phyloP scores from a whole-genome alignment of 768 basidiomycete species.

The Lentinula guzmanii region DNA sequence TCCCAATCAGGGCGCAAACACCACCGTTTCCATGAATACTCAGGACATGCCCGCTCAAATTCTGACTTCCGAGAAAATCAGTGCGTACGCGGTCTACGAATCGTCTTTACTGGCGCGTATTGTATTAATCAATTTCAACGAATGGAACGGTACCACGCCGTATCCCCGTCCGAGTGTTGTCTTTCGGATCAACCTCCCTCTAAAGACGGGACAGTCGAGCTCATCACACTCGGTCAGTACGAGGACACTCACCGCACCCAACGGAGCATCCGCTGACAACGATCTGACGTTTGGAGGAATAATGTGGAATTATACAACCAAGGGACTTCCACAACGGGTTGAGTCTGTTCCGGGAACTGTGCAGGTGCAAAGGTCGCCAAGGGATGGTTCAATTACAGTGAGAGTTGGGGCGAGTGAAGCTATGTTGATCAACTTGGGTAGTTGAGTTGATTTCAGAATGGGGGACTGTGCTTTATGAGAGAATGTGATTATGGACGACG shows the following conservation, averaged over 20 bases:
- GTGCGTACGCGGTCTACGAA: constrained; percentile 2
- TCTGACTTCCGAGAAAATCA: constrained; percentile 1
- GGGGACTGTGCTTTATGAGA: no score
- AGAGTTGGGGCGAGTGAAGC: constrained; percentile 1
- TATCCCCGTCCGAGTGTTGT: not conserved
- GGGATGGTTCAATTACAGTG: not conserved
- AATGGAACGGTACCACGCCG: not conserved
- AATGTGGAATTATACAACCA: constrained; percentile 4
- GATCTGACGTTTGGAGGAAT: constrained; percentile 1
- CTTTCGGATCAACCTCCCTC: not conserved
- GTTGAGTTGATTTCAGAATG: not conserved
- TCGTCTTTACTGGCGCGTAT: not conserved
- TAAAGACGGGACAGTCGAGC: not conserved
- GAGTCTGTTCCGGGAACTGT: not conserved
- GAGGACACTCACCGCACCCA: not conserved
- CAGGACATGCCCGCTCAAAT: not conserved
- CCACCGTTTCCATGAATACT: not conserved
- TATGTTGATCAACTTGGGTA: not conserved
- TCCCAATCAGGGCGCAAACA: no score
- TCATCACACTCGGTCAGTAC: not conserved
- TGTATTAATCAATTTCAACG: not conserved
- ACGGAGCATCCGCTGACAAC: not conserved
- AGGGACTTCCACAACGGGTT: not conserved
- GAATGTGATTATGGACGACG: not conserved
- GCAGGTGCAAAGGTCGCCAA: not conserved